Base-by-base conservation (phyloP, 2,329 filamentous ascomycete species). In the Fusarium sp. region DNA sequence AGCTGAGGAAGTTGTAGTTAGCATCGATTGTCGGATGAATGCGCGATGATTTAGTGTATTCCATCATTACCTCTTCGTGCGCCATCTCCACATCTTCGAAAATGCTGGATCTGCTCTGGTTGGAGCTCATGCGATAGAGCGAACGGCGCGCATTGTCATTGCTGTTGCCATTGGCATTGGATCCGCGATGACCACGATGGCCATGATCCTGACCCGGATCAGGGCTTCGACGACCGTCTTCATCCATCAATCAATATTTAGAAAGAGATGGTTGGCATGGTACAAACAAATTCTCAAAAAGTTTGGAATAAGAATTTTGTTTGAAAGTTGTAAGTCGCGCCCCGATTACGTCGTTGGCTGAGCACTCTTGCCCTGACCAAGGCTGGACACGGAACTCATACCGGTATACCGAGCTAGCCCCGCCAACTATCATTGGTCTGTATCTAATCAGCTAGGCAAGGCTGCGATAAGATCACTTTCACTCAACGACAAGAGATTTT, bases 71-170 rank as follows among this genome's bases (percentile, higher is more conserved):
- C 88, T 98, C 95, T 79, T 97, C 93, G 54, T 97, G 94, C 22
- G 96, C 95, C 96, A 99, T 98, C 79, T 98, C 95, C n/a, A 98
- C 94, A 80, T 97, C 94, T 72, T 94, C 94, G 74, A 97, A 91
- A 73, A 98, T 91, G 81, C 93, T 97, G 38, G 90, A 85, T 80
- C 86, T 89, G 82, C 92, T 94, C 75, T 90, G 85, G 75, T 93
- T 93, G 54, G 90, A 92, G 71, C 85, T 85, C 58, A 91, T 84
- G 57, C 90, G 85, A 80, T 93, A 93, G 67, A 92, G 77, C 54
- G 78, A 57, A 25, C 67, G 58, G 51, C 59, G 73, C 49, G 52
- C 58, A 45, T 49, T 49, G 34, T 67, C 75, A 62, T 77, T 75
- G 46, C 27, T 40, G 40, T 62, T 57, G 34, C 61, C 72, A 60